Conservation (phyloP, 2,329 filamentous ascomycete species). For the Fusarium sp. region DNA sequence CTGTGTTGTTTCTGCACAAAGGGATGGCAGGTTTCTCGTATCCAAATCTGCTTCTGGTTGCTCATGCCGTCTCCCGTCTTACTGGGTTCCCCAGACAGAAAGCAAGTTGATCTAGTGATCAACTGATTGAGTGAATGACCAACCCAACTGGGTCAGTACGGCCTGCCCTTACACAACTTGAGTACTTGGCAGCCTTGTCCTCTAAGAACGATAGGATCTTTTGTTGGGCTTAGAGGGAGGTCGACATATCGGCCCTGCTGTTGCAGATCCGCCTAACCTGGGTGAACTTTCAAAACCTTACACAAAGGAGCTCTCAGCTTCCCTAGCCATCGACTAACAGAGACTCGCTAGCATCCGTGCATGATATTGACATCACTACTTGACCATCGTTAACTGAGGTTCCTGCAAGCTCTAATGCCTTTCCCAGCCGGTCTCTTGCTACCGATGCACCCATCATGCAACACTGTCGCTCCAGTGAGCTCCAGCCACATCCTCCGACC, state of each 20-base stretch:
- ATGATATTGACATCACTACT: slow-evolving; percentile 48
- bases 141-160: slow-evolving; percentile 12
- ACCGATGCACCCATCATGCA: slow-evolving; percentile 37
- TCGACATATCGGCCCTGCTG: slow-evolving; percentile 43
- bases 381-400: slow-evolving; percentile 13
- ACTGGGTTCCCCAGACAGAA: slow-evolving; percentile 22
- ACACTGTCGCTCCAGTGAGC: slow-evolving; percentile 49
- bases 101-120: slow-evolving; percentile 37
- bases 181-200: slow-evolving; percentile 35
- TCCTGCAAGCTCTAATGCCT: slow-evolving; percentile 21
- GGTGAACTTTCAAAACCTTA: slow-evolving; percentile 43
- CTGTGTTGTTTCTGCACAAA: slow-evolving; percentile 23
- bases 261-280: slow-evolving; percentile 41
- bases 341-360: slow-evolving; percentile 43
- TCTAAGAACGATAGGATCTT: slow-evolving; percentile 38
- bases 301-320: slow-evolving; percentile 30
- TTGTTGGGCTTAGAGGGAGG: slow-evolving; percentile 43
- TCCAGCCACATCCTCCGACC: slow-evolving; percentile 48
- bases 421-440: slow-evolving; percentile 24
- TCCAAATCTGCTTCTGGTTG: slow-evolving; percentile 23
- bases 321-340: slow-evolving; percentile 29
- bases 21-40: slow-evolving; percentile 40
- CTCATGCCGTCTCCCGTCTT: slow-evolving; percentile 41
- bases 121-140: slow-evolving; percentile 28
- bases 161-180: slow-evolving; percentile 33